phyloP scores from a whole-genome alignment of 2,329 filamentous ascomycete species.

The Colletotrichum caudatum region DNA sequence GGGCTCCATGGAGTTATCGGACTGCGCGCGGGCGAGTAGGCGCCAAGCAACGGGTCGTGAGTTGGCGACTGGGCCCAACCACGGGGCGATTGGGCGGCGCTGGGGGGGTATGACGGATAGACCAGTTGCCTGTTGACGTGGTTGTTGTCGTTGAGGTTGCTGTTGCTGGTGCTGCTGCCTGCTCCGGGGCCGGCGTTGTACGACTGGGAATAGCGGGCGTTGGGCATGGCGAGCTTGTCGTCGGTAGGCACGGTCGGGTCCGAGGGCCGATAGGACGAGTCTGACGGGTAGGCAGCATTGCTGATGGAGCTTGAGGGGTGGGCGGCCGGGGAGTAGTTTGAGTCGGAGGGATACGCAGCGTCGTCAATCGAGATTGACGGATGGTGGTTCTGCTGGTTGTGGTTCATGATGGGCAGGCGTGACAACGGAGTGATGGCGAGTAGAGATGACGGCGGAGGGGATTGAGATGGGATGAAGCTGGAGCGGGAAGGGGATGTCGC shows the following conservation, averaged over 20 bases:
- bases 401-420: conserved; percentile 27
- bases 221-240: conserved; percentile 37
- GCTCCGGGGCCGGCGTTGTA: conserved; percentile 16
- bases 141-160: not conserved
- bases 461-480: not conserved
- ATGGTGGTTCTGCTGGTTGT: conserved; percentile 27
- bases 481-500: not conserved
- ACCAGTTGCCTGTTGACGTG: not conserved
- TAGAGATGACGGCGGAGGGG: not conserved
- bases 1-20: conserved; percentile 39
- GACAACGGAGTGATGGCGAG: not conserved
- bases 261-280: conserved; percentile 38
- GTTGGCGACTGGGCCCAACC: conserved; percentile 14
- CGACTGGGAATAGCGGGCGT: conserved; percentile 38
- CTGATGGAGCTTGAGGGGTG: conserved; percentile 33
- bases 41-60: conserved; percentile 23
- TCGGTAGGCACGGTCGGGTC: conserved; percentile 24
- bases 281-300: conserved; percentile 40
- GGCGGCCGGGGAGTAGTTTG: conserved; percentile 22
- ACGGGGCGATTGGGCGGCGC: conserved; percentile 7
- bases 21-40: conserved; percentile 15
- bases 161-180: not conserved
- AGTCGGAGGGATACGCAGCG: conserved; percentile 30
- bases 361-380: conserved; percentile 30
- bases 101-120: conserved; percentile 23